These are phyloP conservation scores for Pochonia chlamydosporia DNA, from an alignment of 2,329 filamentous ascomycete species.

Conservation along the genomic window DNA sequence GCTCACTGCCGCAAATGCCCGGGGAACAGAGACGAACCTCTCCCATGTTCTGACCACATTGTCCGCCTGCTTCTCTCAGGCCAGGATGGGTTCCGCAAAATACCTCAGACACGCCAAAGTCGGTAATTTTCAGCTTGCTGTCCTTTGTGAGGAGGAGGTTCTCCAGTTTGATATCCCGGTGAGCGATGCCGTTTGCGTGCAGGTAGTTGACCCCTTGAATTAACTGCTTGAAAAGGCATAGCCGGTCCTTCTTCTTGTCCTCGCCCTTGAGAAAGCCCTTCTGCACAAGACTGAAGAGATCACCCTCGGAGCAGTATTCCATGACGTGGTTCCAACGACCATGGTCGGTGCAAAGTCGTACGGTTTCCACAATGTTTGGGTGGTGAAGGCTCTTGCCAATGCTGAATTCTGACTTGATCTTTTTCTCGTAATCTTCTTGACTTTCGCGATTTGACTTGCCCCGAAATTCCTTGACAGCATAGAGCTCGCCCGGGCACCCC, in stretches of 20 bases:
- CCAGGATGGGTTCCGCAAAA: slow-evolving; percentile 80
- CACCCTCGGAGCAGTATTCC: slow-evolving; percentile 82
- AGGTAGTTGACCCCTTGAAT: slow-evolving; percentile 77
- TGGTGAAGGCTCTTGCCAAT: slow-evolving; percentile 82
- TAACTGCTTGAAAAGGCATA: slow-evolving; percentile 87
- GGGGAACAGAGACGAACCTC: slow-evolving; percentile 67
- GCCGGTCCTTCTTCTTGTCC: slow-evolving; percentile 61
- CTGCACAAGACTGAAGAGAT: slow-evolving; percentile 70
- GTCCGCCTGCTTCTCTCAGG: slow-evolving; percentile 63
- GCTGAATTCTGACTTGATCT: slow-evolving; percentile 87
- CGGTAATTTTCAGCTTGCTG: slow-evolving; percentile 82
- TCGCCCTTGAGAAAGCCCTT: slow-evolving; percentile 61
- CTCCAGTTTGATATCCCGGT: slow-evolving; percentile 87
- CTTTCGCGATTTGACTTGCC: slow-evolving; percentile 64
- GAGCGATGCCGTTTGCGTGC: slow-evolving; percentile 78
- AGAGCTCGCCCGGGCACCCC: slow-evolving; percentile 58
- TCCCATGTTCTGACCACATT: slow-evolving; percentile 68
- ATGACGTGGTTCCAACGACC: slow-evolving; percentile 86
- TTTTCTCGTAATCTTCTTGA: slow-evolving; percentile 71
- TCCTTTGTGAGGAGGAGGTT: slow-evolving; percentile 75
- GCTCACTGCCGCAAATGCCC: slow-evolving; percentile 77
- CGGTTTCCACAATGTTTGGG: slow-evolving; percentile 79
- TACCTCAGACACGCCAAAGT: slow-evolving; percentile 85
- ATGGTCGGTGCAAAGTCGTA: slow-evolving; percentile 68
- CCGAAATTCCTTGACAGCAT: slow-evolving; percentile 85